Conservation (phyloP, 176 grass and related monocot genomes). For the Miscanthus lutarioriparius region DNA sequence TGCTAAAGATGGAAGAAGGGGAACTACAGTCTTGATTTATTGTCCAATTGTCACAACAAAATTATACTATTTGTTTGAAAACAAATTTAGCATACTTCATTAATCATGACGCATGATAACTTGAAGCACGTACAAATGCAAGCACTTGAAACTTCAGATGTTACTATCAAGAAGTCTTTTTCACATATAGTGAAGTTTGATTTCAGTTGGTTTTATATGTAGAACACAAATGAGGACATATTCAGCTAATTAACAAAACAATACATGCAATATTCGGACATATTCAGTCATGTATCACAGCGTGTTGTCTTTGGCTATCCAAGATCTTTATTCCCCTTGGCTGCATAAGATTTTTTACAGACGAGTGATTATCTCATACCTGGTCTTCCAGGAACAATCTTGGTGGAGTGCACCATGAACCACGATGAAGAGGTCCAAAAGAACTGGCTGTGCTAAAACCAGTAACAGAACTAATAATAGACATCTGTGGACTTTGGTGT, state of each 20-base stretch:
- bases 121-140: background rate
- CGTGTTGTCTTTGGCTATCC: background rate
- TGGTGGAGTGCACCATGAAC: conserved; percentile 97
- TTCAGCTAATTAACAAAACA: background rate
- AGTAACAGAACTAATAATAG: conserved; percentile 89
- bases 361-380: conserved; percentile 46
- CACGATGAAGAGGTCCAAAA: conserved; percentile 81
- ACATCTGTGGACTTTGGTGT: conserved; percentile 97
- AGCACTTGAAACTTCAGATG: background rate
- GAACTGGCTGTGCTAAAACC: conserved; percentile 97
- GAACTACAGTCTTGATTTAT: background rate
- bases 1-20: background rate
- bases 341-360: background rate
- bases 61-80: background rate
- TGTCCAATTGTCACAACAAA: background rate
- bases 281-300: background rate
- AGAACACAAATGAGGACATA: background rate
- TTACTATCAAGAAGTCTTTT: background rate
- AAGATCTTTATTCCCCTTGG: background rate
- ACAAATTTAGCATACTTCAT: conserved; percentile 14
- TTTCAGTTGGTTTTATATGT: background rate
- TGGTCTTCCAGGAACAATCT: conserved; percentile 94
- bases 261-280: background rate
- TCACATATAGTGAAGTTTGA: background rate
- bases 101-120: background rate